phyloP scores from a whole-genome alignment of 305 asterid genomes.

The Euphrasia arctica region DNA sequence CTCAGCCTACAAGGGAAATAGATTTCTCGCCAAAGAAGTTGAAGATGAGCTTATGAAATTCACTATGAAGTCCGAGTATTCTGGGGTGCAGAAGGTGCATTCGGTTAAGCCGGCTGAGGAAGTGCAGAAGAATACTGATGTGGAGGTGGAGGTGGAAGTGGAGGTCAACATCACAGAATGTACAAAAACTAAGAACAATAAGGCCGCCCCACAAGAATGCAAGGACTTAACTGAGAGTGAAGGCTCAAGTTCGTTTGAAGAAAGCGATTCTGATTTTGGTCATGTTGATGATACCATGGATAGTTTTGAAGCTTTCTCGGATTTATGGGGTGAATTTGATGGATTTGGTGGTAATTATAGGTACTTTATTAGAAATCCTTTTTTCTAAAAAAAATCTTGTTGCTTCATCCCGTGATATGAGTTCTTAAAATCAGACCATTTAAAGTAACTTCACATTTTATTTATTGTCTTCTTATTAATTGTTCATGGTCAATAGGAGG shows the following conservation, averaged over 20 bases:
- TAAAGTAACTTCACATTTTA: too few relatives aligned
- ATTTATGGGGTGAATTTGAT: conserved; percentile 37
- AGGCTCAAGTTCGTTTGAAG: conserved; percentile 81
- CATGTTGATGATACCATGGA: conserved; percentile 31
- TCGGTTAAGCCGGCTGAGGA: conserved; percentile 32
- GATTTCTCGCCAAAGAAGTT: conserved; percentile 39
- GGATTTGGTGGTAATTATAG: conserved; percentile 44
- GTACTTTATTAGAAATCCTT: conserved; percentile 34
- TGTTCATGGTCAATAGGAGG: conserved; percentile 37
- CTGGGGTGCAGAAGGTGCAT: conserved; percentile 21
- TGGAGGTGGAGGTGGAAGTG: conserved; percentile 37
- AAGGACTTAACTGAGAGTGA: conserved; percentile 66
- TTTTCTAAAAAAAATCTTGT: too few relatives aligned
- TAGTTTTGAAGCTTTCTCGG: conserved; percentile 51
- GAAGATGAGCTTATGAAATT: conserved; percentile 55
- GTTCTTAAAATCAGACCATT: too few relatives aligned
- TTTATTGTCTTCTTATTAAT: too few relatives aligned
- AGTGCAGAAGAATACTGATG: conserved; percentile 32
- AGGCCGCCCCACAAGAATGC: conserved; percentile 35
- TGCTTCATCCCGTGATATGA: too few relatives aligned
- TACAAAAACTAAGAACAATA: conserved; percentile 37
- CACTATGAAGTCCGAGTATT: conserved; percentile 34
- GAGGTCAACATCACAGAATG: conserved; percentile 42
- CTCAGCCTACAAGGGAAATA: conserved; percentile 26
- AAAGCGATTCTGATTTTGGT: conserved; percentile 44